Percentiles rank a stretch among this genome's conserved stretches.
These are phyloP conservation scores for Boletus eberwhitei DNA, from an alignment of 768 basidiomycete species.

Conservation along the genomic window DNA sequence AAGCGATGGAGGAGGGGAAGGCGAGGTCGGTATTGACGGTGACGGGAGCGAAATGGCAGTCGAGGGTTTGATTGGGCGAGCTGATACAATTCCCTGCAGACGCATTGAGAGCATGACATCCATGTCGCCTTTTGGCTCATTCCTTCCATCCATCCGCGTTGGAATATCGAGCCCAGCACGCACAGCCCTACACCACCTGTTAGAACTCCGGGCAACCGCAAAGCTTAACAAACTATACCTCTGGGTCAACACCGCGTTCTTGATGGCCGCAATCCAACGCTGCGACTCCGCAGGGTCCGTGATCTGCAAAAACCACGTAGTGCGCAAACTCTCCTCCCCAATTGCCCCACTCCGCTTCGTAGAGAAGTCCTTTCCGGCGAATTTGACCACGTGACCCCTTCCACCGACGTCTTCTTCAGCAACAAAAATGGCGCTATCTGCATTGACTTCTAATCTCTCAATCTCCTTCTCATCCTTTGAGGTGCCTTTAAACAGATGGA, in stretches of 20 bases:
- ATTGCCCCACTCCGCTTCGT: conserved; percentile 30
- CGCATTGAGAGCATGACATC: conserved; percentile 83
- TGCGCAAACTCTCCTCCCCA: conserved; percentile 2
- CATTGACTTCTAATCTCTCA: conserved; percentile 73
- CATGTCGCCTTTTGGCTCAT: conserved; percentile 75
- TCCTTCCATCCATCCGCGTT: conserved; percentile 37
- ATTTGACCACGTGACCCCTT: conserved; percentile 55
- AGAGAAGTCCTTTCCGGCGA: conserved; percentile 62
- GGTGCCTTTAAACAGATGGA: conserved; percentile 71
- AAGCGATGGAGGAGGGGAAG: conserved; percentile 28
- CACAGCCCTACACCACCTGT: conserved; percentile 46
- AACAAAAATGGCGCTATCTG: conserved; percentile 73
- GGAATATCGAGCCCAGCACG: conserved; percentile 62
- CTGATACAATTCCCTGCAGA: conserved; percentile 52
- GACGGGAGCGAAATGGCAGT: conserved; percentile 7
- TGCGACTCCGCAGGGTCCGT: conserved; percentile 58
- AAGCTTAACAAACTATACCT: conserved; percentile 39
- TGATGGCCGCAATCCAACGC: conserved; percentile 73
- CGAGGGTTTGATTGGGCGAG: conserved; percentile 19
- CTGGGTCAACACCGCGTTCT: conserved; percentile 67
- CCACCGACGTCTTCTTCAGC: conserved; percentile 53
- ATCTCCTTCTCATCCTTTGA: conserved; percentile 62
- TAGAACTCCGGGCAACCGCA: not conserved
- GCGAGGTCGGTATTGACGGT: conserved; percentile 22
- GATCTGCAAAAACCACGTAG: conserved; percentile 65